phyloP scores from a whole-genome alignment of 768 basidiomycete species.

The Ramaria rubella region DNA sequence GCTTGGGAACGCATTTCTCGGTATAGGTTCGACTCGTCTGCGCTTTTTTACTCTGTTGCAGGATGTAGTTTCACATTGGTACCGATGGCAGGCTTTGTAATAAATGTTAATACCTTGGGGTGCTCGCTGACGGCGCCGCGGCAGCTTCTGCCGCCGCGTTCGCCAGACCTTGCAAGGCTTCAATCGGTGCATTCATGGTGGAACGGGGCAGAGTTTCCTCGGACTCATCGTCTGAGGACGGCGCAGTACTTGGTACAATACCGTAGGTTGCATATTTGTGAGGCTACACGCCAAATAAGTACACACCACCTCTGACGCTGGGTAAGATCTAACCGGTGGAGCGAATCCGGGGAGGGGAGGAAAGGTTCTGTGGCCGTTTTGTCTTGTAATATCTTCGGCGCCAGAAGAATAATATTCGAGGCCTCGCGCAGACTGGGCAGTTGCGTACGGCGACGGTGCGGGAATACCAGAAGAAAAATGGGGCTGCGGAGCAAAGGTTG shows the following conservation, averaged over 20 bases:
- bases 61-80: constrained; percentile 2
- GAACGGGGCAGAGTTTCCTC: constrained; percentile 83
- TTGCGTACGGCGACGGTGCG: constrained; percentile 21
- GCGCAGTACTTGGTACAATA: constrained; percentile 74
- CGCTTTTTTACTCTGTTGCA: constrained; percentile 63
- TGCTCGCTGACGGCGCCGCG: constrained; percentile 60
- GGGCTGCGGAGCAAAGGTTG: constrained; percentile 20
- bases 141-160: constrained; percentile 95
- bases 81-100: constrained; percentile 3
- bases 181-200: constrained; percentile 85
- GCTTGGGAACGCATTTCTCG: constrained; percentile 80
- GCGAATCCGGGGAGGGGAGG: constrained; percentile 90
- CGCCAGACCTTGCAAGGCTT: constrained; percentile 88
- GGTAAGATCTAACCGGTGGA: constrained; percentile 57
- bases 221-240: constrained; percentile 87
- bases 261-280: constrained; percentile 91
- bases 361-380: constrained; percentile 41
- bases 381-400: constrained; percentile 24
- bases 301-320: neutral
- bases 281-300: constrained; percentile 40
- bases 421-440: constrained; percentile 4
- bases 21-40: constrained; percentile 75
- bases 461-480: constrained; percentile 12
- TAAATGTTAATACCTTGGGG: constrained; percentile 43
- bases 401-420: constrained; percentile 8